These are phyloP conservation scores for Smittium mucronatum DNA, from an alignment of 371 early-diverging fungal genomes.

Conservation along the genomic window DNA sequence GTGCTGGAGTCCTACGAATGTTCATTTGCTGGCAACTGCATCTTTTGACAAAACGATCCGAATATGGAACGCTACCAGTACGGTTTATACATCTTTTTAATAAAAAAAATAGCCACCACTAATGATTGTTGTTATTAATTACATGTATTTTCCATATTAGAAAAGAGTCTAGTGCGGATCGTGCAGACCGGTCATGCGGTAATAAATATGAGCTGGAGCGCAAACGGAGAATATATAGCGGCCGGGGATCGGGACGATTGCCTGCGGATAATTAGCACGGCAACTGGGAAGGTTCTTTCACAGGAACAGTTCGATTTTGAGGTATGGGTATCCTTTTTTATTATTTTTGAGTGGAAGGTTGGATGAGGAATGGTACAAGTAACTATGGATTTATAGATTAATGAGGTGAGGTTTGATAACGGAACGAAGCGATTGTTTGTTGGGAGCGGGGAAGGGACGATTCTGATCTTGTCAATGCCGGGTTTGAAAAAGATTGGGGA, in stretches of 20 bases:
- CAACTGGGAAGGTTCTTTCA: constrained; percentile 2
- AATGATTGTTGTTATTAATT: neutral
- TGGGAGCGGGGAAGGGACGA: constrained; percentile 3
- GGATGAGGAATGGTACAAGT: too few species aligned
- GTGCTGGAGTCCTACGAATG: constrained; percentile 3
- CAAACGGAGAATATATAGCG: constrained; percentile 10
- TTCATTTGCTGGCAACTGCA: constrained; percentile 1
- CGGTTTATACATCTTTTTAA: neutral
- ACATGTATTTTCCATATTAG: neutral
- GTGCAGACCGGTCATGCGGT: neutral
- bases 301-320: neutral
- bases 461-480: neutral
- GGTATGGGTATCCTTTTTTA: neutral
- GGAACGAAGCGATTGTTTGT: neutral
- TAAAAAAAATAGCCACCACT: neutral
- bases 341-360: too few species aligned
- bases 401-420: constrained; percentile 8
- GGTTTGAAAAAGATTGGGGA: neutral
- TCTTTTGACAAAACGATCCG: constrained; percentile 12
- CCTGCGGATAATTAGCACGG: neutral
- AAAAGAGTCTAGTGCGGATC: neutral
- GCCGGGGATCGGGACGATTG: constrained; percentile 10
- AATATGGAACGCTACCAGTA: constrained; percentile 10
- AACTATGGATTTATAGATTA: neutral
- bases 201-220: constrained; percentile 9